These are phyloP conservation scores for Berberis vulgaris DNA, from an alignment of 164 flowering plant species.

Conservation along the genomic window DNA sequence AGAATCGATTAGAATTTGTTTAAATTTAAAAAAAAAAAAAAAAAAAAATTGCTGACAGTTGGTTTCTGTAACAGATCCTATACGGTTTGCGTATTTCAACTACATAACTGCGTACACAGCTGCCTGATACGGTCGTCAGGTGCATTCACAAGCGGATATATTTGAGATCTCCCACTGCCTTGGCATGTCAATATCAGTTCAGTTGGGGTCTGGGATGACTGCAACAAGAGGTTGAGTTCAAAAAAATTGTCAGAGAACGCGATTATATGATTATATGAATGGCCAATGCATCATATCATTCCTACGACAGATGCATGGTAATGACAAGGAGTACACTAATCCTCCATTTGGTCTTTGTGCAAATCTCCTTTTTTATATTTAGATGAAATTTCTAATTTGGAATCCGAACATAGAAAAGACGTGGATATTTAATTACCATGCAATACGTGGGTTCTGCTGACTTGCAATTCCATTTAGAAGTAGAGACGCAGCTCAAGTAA, in stretches of 20 bases:
- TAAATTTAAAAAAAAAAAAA: no score
- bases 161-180: slow-evolving; percentile 32
- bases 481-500: slow-evolving; percentile 76
- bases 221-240: slow-evolving; percentile 23
- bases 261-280: background rate
- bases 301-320: background rate
- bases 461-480: slow-evolving; percentile 77
- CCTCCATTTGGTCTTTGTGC: background rate
- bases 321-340: no score
- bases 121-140: slow-evolving; percentile 39
- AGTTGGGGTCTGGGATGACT: slow-evolving; percentile 50
- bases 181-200: slow-evolving; percentile 63
- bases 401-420: background rate
- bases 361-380: background rate
- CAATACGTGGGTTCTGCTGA: slow-evolving; percentile 43
- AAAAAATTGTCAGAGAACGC: background rate
- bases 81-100: slow-evolving; percentile 20
- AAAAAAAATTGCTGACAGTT: no score
- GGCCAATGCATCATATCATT: background rate
- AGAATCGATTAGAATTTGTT: no score
- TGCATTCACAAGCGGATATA: slow-evolving; percentile 33
- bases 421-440: slow-evolving; percentile 30
- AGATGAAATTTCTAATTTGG: background rate
- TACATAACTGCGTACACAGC: slow-evolving; percentile 59
- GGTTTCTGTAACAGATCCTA: no score